Conservation (phyloP, 441 rosid genomes). For the Mallotus japonicus region DNA sequence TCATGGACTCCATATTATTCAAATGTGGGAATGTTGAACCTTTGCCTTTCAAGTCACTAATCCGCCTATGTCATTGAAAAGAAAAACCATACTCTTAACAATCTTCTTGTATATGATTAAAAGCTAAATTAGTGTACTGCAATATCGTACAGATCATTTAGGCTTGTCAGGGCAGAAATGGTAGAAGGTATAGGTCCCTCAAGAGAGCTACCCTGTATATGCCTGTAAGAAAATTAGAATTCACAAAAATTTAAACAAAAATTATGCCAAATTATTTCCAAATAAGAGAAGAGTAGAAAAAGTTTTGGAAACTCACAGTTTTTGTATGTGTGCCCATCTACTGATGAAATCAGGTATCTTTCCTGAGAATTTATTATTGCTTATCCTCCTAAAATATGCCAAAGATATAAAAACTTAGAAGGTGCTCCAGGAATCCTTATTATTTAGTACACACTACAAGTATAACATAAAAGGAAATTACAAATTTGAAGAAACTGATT, state of each 20-base stretch:
- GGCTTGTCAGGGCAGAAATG: slow-evolving; percentile 58
- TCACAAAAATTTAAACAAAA: too few relatives aligned
- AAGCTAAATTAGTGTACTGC: slow-evolving; percentile 11
- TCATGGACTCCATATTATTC: slow-evolving; percentile 49
- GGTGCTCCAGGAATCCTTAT: not conserved
- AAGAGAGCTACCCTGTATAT: slow-evolving; percentile 69
- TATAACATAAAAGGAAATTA: not conserved
- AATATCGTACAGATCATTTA: slow-evolving; percentile 69
- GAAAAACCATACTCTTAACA: slow-evolving; percentile 10
- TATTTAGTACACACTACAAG: not conserved
- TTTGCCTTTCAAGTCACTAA: slow-evolving; percentile 68
- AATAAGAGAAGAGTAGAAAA: not conserved
- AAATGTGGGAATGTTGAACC: slow-evolving; percentile 56
- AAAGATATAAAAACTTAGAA: slow-evolving; percentile 16
- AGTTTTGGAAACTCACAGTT: slow-evolving; percentile 52
- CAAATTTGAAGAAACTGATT: not conserved
- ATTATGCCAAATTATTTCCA: not conserved
- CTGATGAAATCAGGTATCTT: slow-evolving; percentile 64
- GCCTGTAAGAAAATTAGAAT: slow-evolving; percentile 43
- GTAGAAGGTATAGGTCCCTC: slow-evolving; percentile 78
- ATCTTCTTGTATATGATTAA: not conserved
- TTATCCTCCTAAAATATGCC: slow-evolving; percentile 56
- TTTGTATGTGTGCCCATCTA: slow-evolving; percentile 57
- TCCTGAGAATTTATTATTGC: slow-evolving; percentile 69
- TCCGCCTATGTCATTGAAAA: slow-evolving; percentile 53